Base-by-base conservation (phyloP, 805 yeast genomes). In the Metschnikowia lachancei region DNA sequence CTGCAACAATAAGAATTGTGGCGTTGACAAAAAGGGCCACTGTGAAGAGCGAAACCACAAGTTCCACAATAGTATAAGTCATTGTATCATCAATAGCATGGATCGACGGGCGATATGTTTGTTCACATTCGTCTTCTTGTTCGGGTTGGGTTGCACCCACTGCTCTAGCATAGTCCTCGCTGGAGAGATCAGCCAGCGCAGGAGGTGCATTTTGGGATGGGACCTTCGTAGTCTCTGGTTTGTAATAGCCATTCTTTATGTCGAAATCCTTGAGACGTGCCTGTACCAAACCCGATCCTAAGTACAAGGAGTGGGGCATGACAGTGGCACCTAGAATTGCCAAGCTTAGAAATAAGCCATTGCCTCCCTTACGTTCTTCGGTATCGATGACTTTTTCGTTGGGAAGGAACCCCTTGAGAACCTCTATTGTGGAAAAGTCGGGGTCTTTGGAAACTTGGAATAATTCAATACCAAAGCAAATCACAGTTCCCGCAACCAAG, bases 321-420 rank as follows among this genome's bases (percentile, higher is more conserved):
- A 90, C 96, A 0, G 96, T 90, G 10, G 97, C 96, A 19, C 97
- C 97, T 44, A 89, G 72, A 40, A 90, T 87, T 20, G 95, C 96
- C 54, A 91, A 72, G 19, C 92, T 80, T 17, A 88, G 68, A 59
- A 83, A 89, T 24, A 87, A 66, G 0, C 95, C 94, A 58, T 78
- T 66, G 28, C 65, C 63, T 12, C 64, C 65, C 36, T 57, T 42
- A 31, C 55, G 50, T 28, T 53, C 56, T 19, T 47, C 51, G 16
- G 51, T 55, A 39, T 56, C 69, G 22, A 75, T 63, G 14, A 72
- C 69, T 31, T 64, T 66, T n/a, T 60, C 63, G 26, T 67, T 64
- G n/a, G 84, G 84, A 32, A 62, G 79, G 58, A 82, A 89, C 12
- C 72, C 64, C 47, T 51, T 54, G 49, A 87, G 72, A 2, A 92